Evolutionary conservation across 2,329 filamentous ascomycete genomes (phyloP).

Genomic region (Colletotrichum abscissum): DNA sequence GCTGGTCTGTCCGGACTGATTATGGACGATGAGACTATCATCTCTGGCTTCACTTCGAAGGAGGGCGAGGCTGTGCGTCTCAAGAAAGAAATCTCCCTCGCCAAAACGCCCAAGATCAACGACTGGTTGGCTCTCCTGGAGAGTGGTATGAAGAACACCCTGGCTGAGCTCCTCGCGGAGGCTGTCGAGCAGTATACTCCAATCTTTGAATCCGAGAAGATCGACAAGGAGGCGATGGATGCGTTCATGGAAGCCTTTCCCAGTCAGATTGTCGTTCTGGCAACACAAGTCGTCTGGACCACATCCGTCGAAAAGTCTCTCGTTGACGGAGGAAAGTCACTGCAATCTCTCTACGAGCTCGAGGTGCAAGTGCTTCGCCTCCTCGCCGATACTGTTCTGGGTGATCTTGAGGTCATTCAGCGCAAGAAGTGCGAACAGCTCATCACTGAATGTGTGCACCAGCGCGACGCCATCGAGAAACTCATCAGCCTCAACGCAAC

Average conservation of each 20-base stretch:
- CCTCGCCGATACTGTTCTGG: slow-evolving; percentile 88
- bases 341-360: slow-evolving; percentile 80
- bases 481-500: slow-evolving; percentile 81
- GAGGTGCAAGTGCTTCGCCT: slow-evolving; percentile 88
- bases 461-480: slow-evolving; percentile 92
- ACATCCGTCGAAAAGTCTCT: slow-evolving; percentile 84
- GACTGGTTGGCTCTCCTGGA: slow-evolving; percentile 98
- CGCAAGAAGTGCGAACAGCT: slow-evolving; percentile 98
- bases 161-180: slow-evolving; percentile 90
- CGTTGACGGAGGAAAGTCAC: slow-evolving; percentile 73
- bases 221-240: slow-evolving; percentile 78
- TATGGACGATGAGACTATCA: slow-evolving; percentile 90
- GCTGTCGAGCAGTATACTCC: slow-evolving; percentile 85
- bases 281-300: slow-evolving; percentile 94
- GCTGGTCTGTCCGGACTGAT: slow-evolving; percentile 90
- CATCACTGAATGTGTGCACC: slow-evolving; percentile 98
- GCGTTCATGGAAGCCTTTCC: slow-evolving; percentile 88
- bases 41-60: slow-evolving; percentile 93
- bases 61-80: slow-evolving; percentile 90
- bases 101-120: slow-evolving; percentile 96
- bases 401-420: slow-evolving; percentile 86
- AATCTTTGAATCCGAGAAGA: slow-evolving; percentile 77
- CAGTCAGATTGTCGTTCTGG: slow-evolving; percentile 94
- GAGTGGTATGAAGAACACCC: slow-evolving; percentile 90
- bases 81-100: slow-evolving; percentile 90